These are phyloP conservation scores for Sporodiniella umbellata DNA, from an alignment of 371 early-diverging fungal genomes.

Conservation along the genomic window DNA sequence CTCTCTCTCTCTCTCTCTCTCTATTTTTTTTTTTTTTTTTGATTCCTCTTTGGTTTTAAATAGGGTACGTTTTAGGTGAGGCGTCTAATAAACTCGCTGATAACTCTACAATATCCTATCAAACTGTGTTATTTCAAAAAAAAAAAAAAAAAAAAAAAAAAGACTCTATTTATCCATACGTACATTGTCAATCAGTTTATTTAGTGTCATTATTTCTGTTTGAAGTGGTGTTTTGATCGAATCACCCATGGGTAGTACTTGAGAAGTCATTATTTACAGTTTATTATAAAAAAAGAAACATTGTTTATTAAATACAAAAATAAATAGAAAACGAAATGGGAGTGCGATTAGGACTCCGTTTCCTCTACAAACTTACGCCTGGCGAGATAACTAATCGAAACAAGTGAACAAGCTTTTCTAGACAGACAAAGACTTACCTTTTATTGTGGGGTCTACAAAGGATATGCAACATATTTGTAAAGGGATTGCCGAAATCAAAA, in stretches of 20 bases:
- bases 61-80: background rate
- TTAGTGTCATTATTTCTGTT: slow-evolving; percentile 29
- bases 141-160: too few species aligned
- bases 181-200: slow-evolving; percentile 32
- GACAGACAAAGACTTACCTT: slow-evolving; percentile 33
- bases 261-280: slow-evolving; percentile 25
- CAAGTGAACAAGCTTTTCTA: background rate
- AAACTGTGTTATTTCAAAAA: background rate
- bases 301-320: background rate
- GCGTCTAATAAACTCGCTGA: slow-evolving; percentile 36
- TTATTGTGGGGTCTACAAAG: slow-evolving; percentile 58
- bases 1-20: background rate
- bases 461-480: slow-evolving; percentile 48
- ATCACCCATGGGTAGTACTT: slow-evolving; percentile 18
- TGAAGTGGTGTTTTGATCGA: slow-evolving; percentile 31
- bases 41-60: too few species aligned
- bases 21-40: slow-evolving; percentile 1
- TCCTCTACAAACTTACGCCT: slow-evolving; percentile 21
- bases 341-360: background rate
- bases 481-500: slow-evolving; percentile 44
- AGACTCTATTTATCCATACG: background rate
- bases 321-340: slow-evolving; percentile 1
- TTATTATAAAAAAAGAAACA: slow-evolving; percentile 3
- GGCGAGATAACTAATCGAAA: slow-evolving; percentile 17
- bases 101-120: slow-evolving; percentile 44